Evolutionary conservation across 495 filamentous ascomycete genomes (phyloP), one percentile per base, ranked within the genome.

Genomic region (Cercophora sp.): DNA sequence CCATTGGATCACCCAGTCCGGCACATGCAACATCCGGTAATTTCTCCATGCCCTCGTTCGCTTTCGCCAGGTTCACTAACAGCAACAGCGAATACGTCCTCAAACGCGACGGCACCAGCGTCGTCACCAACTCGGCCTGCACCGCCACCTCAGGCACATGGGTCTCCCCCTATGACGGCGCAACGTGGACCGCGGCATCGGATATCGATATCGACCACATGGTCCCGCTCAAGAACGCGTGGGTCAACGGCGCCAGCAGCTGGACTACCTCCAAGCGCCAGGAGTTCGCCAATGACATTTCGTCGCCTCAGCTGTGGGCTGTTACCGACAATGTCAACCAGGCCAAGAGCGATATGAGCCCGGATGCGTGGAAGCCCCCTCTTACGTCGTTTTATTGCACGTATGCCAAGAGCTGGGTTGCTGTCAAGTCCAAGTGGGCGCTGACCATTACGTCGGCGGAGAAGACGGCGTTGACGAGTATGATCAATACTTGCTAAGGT

Each of bases 191-290:
- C 0, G 66, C 67, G 4, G 73, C 83, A 0, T 77, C 75, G 6
- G 85, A 89, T 64, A 54, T 90, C 1, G 83, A 89, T 57, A 88
- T 90, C 50, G 86, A 90, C 59, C 86, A 90, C 64, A 70, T 90
- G 62, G 85, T 90, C 13, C 86, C 86, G 0, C 60, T 90, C 36
- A 81, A 80, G 58, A 85, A 88, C 62, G 85, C 86, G 6, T 90
- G 86, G 86, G 81, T 83, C 59, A 79, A 76, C 5, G 79, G 79
- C 36, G 79, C 79, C 5, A 68, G 61, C 19, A 45, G 63, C 8
- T 84, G 80, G 86, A 85, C 86, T 0, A 84, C 84, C 0, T 57
- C 71, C 22, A 72, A 77, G 56, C 81, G 87, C 40, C 70, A 83
- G 54, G 59, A 72, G 1, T 88, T 86, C 58, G 87, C 87, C 43